Evolutionary conservation across 306 rosid genomes (phyloP), one percentile per base, ranked within the genome.

Genomic region (Pachyrhizus erosus): DNA sequence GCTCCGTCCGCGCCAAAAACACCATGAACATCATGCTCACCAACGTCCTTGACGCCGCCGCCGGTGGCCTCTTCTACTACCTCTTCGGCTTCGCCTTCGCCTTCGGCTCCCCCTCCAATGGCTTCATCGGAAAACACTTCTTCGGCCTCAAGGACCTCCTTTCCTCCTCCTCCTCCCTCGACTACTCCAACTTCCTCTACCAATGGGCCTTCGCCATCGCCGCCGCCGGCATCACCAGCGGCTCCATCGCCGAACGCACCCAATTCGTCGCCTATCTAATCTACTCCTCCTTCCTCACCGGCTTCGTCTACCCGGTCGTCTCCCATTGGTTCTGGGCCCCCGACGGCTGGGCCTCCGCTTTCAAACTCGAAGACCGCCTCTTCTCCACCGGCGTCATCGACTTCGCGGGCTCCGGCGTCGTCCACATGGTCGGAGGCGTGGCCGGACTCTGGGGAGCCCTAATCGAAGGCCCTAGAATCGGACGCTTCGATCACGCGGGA

Each of bases 21-120:
- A 95, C 99, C 85, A 95, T 95, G 99, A 95, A 95, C 90, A 95
- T 95, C 90, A 95, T 95, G 99, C 97, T 95, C 71, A 95, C 98
- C 17, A 95, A 95, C 85, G 97, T 91, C 67, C 98, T 95, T 20
- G 98, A 95, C 84, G 97, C 99, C 12, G 97, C 99, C 1, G 76
- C 97, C 24, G 98, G 99, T 0, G 98, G 97, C 0, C 82, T 95
- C 73, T 95, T 93, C 81, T 95, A 95, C 87, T 95, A 93, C 82
- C 94, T 95, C 48, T 95, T 95, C 27, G 99, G 99, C n/a, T 93
- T 86, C 67, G 98, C 99, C 29, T 95, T 95, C 48, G 98, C 99
- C 49, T 95, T 88, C 23, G 99, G 98, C 0, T 31, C 85, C 0
- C 97, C 98, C 0, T 91, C 98, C 57, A 91, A 91, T 67, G 93